A percentile compares a stretch with the other conserved stretches of the same genome.
Evolutionary conservation across 2,329 filamentous ascomycete species (phyloP).

Genomic region (Verticillium klebahnii): DNA sequence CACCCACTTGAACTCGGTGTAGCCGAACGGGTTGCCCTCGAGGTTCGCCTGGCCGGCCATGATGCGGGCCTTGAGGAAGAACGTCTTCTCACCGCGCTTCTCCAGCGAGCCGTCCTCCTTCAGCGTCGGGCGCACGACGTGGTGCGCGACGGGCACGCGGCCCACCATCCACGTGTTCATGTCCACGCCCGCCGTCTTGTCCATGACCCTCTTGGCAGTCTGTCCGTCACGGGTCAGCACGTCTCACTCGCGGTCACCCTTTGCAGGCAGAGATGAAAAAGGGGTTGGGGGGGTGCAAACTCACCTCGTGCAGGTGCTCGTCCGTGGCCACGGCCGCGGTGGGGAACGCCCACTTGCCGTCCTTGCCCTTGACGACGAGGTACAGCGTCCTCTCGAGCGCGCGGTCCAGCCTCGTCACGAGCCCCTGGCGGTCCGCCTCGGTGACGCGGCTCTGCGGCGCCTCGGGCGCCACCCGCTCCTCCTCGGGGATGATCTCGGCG

Average conservation of each 20-base stretch:
- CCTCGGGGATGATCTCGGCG: slow-evolving; percentile 52
- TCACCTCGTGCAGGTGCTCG: slow-evolving; percentile 80
- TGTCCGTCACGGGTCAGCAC: slow-evolving; percentile 30
- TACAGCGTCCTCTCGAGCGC: slow-evolving; percentile 80
- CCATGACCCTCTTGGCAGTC: slow-evolving; percentile 77
- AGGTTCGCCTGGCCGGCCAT: slow-evolving; percentile 94
- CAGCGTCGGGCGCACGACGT: slow-evolving; percentile 51
- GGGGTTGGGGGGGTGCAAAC: slow-evolving; percentile 31
- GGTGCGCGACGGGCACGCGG: slow-evolving; percentile 80
- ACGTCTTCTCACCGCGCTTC: slow-evolving; percentile 70
- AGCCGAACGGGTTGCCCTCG: slow-evolving; percentile 62
- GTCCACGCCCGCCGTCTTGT: slow-evolving; percentile 76
- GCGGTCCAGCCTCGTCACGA: slow-evolving; percentile 74
- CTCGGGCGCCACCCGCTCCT: slow-evolving; percentile 64
- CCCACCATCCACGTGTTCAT: slow-evolving; percentile 99
- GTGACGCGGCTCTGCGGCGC: slow-evolving; percentile 66
- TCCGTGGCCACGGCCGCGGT: slow-evolving; percentile 61
- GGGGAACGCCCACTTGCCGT: slow-evolving; percentile 79
- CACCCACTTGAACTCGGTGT: slow-evolving; percentile 87
- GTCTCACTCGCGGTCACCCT: no score
- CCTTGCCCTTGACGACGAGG: slow-evolving; percentile 70
- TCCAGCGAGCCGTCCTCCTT: slow-evolving; percentile 36
- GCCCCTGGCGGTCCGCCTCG: slow-evolving; percentile 72
- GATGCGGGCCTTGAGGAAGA: slow-evolving; percentile 95
- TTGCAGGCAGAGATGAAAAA: no score